Evolutionary conservation across 345 rosid species (phyloP).

Genomic region (Pelargonium nanum): DNA sequence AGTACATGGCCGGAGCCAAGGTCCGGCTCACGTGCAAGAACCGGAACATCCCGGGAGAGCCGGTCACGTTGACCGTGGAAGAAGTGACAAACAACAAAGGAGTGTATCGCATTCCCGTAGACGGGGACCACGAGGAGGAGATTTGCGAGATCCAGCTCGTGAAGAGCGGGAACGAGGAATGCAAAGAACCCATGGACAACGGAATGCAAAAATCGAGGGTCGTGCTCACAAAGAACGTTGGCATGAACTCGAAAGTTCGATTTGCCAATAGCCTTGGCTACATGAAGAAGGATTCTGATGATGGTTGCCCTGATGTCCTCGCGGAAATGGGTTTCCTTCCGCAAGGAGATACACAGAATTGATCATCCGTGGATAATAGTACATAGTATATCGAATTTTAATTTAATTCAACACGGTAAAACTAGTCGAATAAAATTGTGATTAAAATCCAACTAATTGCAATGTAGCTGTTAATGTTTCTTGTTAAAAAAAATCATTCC

Average conservation of each 20-base stretch:
- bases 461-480: too few species aligned
- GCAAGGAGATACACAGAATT: too few species aligned
- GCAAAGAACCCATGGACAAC: not conserved
- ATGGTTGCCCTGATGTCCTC: not conserved
- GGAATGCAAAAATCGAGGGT: not conserved
- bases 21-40: not conserved
- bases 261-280: conserved; percentile 1
- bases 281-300: not conserved
- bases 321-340: conserved; percentile 1
- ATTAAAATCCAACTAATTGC: too few species aligned
- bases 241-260: not conserved
- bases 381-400: too few species aligned
- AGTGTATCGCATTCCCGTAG: not conserved
- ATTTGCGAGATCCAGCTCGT: conserved; percentile 3
- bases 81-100: not conserved
- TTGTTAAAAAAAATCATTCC: too few species aligned
- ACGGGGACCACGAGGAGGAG: conserved; percentile 7
- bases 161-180: not conserved
- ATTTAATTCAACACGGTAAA: too few species aligned
- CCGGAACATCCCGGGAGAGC: not conserved
- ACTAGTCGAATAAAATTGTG: too few species aligned
- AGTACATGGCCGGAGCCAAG: not conserved
- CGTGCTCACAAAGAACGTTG: not conserved
- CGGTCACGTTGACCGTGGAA: not conserved
- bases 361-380: too few species aligned